Evolutionary conservation across 441 rosid genomes (phyloP).

Genomic region (Codiaeum variegatum): DNA sequence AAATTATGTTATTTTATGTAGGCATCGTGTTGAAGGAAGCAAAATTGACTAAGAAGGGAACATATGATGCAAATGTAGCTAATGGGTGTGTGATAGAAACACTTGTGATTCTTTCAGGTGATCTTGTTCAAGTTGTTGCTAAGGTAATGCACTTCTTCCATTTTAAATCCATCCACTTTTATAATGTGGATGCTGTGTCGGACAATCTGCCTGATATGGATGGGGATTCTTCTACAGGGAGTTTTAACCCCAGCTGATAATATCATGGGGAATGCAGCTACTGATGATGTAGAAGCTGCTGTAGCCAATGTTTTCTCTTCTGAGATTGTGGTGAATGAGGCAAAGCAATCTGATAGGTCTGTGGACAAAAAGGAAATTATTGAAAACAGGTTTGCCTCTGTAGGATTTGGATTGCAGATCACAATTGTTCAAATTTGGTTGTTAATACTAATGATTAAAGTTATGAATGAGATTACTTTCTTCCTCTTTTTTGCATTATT

Average conservation of each 20-base stretch:
- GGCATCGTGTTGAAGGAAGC: conserved; percentile 84
- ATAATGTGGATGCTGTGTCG: conserved; percentile 6
- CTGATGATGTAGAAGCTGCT: conserved; percentile 42
- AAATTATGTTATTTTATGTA: conserved; percentile 23
- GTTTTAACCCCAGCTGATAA: conserved; percentile 48
- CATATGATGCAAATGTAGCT: conserved; percentile 51
- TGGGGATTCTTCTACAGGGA: conserved; percentile 40
- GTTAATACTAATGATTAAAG: background rate
- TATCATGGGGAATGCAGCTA: conserved; percentile 32
- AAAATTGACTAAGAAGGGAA: conserved; percentile 59
- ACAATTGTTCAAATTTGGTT: background rate
- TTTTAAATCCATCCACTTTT: conserved; percentile 11
- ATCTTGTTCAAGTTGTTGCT: conserved; percentile 81
- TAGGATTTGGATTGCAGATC: conserved; percentile 15
- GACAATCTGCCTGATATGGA: conserved; percentile 14
- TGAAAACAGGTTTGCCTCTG: conserved; percentile 37
- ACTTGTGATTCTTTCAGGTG: conserved; percentile 58
- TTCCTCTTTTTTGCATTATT: background rate
- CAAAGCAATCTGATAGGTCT: conserved; percentile 23
- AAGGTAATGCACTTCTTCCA: conserved; percentile 37
- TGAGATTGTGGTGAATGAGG: conserved; percentile 21
- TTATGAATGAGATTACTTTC: background rate
- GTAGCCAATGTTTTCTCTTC: conserved; percentile 25
- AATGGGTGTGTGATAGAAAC: conserved; percentile 54
- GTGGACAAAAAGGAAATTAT: conserved; percentile 29